A percentile compares a stretch with the other conserved stretches of the same genome.
phyloP scores from a whole-genome alignment of 148 eudicot species.

The Camellia japonica region DNA sequence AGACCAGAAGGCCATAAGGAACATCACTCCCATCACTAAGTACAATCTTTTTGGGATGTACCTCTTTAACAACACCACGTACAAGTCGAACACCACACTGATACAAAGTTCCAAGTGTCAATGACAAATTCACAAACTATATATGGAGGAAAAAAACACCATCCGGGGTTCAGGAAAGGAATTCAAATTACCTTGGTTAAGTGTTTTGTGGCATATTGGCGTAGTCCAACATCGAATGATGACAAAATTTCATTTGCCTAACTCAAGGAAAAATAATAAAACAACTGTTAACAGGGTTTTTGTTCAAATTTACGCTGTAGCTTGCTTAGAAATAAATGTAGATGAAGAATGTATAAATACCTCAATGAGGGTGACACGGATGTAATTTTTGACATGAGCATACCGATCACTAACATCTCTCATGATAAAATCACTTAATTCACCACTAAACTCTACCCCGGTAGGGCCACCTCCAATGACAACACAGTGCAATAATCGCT shows the following conservation, averaged over 20 bases:
- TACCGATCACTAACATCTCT: conserved; percentile 65
- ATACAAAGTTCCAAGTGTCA: conserved; percentile 6
- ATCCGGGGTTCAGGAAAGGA: background rate
- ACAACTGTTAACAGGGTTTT: background rate
- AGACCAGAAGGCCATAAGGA: conserved; percentile 84
- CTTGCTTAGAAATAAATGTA: background rate
- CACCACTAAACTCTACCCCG: conserved; percentile 93
- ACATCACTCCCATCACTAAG: conserved; percentile 89
- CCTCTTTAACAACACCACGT: conserved; percentile 81
- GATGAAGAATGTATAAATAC: conserved; percentile 22
- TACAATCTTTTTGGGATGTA: conserved; percentile 55
- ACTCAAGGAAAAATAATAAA: conserved; percentile 14
- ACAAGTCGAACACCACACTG: conserved; percentile 81
- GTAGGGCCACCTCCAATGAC: conserved; percentile 96
- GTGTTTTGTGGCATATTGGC: conserved; percentile 87
- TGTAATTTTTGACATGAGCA: conserved; percentile 72
- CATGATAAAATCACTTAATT: conserved; percentile 79
- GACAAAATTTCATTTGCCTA: conserved; percentile 93
- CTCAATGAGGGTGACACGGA: conserved; percentile 85
- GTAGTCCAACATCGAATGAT: conserved; percentile 79
- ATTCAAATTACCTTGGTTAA: conserved; percentile 57
- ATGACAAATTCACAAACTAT: background rate
- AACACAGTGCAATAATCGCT: conserved; percentile 76
- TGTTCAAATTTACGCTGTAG: background rate
- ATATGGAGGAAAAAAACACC: background rate